Base-by-base conservation (phyloP, 805 yeast genomes). In the Tetrapisispora taiwanensis region DNA sequence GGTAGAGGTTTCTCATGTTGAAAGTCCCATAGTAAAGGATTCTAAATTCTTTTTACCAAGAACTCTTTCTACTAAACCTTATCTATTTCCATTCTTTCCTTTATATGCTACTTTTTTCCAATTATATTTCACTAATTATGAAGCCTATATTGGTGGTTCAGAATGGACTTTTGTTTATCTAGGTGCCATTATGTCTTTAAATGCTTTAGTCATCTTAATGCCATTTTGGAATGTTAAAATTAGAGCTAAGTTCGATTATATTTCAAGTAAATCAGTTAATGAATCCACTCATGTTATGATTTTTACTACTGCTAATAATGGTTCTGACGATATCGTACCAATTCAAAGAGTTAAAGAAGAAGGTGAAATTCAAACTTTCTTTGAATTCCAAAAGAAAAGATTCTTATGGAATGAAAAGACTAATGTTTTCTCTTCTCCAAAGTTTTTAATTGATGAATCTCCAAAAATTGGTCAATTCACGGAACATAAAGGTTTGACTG, bases 81-180 rank as follows among this genome's bases (percentile, higher is more conserved):
- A 85, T 57, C 81, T 83, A 20, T 77, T 84, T 72, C 95, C 95
- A 9, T 89, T 88, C 62, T 63, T 82, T 46, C 72, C 82, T 38
- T 65, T 86, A 37, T 90, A 90, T 60, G 95, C 95, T 6, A 58
- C 74, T 17, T 85, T 84, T 61, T 67, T 69, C 43, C 78, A 83
- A 55, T 62, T 85, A 33, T 90, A 84, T 62, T 55, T 63, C 47
- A 66, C 68, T 48, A 76, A 80, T 46, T 90, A 90, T 63, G 97
- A 90, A 46, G 70, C 66, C 46, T 85, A 85, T 60, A 83, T 90
- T 56, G 83, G 75, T 37, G 96, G 96, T 22, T 74, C 82, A 38
- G 98, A 90, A 67, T 92, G 98, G 97, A 92, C 97, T 0, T 86
- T 85, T 62, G 92, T 90, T 31, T 89, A 78, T 57, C 69, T 87